Base-by-base conservation (phyloP, 1,139 yeast species). In the Yamadazyma taylorii region DNA sequence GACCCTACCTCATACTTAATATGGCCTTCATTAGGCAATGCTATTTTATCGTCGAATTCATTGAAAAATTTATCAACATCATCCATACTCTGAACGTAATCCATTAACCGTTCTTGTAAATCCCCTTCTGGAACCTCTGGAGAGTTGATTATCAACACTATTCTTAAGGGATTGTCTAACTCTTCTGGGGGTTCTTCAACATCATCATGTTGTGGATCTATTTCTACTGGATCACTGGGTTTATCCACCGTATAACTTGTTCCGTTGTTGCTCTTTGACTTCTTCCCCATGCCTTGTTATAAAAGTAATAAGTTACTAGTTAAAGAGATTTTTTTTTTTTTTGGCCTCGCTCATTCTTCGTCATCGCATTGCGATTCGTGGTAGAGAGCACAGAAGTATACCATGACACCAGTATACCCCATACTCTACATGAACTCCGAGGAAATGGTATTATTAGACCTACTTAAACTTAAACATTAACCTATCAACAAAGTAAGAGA, bases 1-100 rank as follows among this genome's bases (percentile, higher is more conserved):
- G 84, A 78, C 4, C 85, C 85, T 6, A 81, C 85, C 49, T 81
- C 87, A 51, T 81, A 81, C 52, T 81, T 81, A 45, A 81, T 75
- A 50, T 76, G 76, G 5, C 79, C 81, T 45, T 81, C 85, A 49
- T 81, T 81, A 21, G 86, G 87, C 43, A 76, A 68, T 23, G 86
- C 84, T 17, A 81, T 69, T 23, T 61, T 61, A 31, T 69, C 78
- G 52, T 81, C 88, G 50, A 81, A 81, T 35, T 60, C 61, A 52
- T 81, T 85, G 51, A 81, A 81, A 60, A 82, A 81, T 23, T 54
- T 58, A 50, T 81, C 81, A 53, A 81, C 70, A 34, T 67, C 73
- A 17, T 66, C 72, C 49, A 74, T 66, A 14, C 72, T 69, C 47
- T 68, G 72, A 29, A 77, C 64, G 23, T 59, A 59, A 40, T 68